phyloP scores from a whole-genome alignment of 108 stramenopile genomes.

The Schizochytrium sp. region DNA sequence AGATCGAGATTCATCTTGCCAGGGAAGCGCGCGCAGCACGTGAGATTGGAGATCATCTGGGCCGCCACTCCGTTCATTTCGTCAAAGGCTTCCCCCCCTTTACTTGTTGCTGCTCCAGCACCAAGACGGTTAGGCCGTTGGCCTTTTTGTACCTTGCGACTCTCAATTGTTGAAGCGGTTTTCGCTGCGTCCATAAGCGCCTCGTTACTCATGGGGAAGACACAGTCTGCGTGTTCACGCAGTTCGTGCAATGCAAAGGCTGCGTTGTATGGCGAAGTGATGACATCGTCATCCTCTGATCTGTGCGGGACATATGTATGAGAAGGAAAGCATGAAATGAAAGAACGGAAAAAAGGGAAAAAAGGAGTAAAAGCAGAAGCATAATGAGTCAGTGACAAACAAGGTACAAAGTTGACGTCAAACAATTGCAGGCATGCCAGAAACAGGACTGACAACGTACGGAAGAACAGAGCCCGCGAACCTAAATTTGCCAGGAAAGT shows the following conservation, averaged over 20 bases:
- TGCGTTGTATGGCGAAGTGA: conserved; percentile 59
- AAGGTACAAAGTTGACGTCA: background rate
- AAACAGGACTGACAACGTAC: background rate
- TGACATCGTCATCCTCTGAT: conserved; percentile 51
- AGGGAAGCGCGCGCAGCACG: conserved; percentile 43
- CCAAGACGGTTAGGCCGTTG: background rate
- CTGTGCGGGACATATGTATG: background rate
- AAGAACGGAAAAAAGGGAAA: too few species aligned
- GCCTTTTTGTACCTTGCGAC: background rate
- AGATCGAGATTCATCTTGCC: conserved; percentile 59
- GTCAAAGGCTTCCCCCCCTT: conserved; percentile 38
- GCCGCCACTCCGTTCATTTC: conserved; percentile 52
- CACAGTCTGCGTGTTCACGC: conserved; percentile 52
- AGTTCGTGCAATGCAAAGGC: conserved; percentile 45
- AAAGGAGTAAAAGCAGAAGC: too few species aligned
- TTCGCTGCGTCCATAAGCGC: conserved; percentile 25
- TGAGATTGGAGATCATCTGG: conserved; percentile 46
- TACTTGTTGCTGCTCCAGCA: background rate
- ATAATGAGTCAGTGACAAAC: background rate
- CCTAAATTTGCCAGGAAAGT: conserved; percentile 40
- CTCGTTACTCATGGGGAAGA: conserved; percentile 51
- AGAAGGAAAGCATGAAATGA: too few species aligned
- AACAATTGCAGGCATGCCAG: background rate
- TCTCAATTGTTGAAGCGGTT: background rate
- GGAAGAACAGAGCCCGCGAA: conserved; percentile 40